phyloP scores from a whole-genome alignment of 441 rosid species.

The Erodium texanum region DNA sequence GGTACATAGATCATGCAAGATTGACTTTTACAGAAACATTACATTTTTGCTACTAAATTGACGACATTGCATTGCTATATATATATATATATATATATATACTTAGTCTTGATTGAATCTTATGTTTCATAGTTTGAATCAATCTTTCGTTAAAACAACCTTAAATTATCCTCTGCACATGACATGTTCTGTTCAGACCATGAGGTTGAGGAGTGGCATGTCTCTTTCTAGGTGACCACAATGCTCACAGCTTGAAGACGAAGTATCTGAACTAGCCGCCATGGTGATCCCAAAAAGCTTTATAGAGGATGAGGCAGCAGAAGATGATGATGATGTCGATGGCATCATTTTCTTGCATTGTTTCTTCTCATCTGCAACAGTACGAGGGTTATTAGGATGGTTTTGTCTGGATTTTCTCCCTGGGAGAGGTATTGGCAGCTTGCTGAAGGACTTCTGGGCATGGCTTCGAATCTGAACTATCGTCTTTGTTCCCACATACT shows the following conservation, averaged over 20 bases:
- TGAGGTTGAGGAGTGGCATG: neutral
- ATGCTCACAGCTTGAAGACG: neutral
- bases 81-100: no score
- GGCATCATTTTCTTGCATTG: no score
- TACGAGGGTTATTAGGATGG: neutral
- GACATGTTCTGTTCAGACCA: no score
- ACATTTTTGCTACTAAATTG: no score
- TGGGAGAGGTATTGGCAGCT: neutral
- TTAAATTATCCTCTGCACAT: no score
- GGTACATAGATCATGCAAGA: no score
- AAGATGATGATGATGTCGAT: neutral
- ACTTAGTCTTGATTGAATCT: no score
- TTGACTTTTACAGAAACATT: no score
- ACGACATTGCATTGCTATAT: no score
- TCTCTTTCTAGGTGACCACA: neutral
- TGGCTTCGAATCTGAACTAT: constrained; percentile 7
- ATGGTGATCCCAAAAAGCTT: neutral
- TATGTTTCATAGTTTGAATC: no score
- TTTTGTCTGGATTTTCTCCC: neutral
- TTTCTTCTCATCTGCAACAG: neutral
- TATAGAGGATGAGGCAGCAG: neutral
- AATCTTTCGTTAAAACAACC: no score
- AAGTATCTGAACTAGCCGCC: neutral
- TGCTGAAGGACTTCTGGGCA: constrained; percentile 3
- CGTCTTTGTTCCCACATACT: constrained; percentile 1